These are phyloP conservation scores for Fusarium caatingaense DNA, from an alignment of 2,329 filamentous ascomycete genomes.

Conservation along the genomic window DNA sequence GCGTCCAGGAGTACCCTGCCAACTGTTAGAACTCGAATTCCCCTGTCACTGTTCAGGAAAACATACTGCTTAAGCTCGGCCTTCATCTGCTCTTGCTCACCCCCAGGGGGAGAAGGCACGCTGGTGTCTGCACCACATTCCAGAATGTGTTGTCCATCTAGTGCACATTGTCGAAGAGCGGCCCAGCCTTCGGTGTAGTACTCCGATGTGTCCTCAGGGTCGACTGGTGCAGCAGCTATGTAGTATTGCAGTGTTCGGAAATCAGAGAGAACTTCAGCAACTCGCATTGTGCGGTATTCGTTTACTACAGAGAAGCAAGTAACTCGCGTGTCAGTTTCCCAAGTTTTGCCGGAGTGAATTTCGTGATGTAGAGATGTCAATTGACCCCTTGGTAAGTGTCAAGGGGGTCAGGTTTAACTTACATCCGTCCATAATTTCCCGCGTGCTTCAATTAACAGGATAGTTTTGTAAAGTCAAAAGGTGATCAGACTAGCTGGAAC, in stretches of 20 bases:
- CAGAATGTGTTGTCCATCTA: slow-evolving; percentile 73
- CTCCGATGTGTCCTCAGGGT: slow-evolving; percentile 67
- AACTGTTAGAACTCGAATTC: slow-evolving; percentile 10
- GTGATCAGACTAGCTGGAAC: slow-evolving; percentile 8
- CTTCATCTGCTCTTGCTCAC: slow-evolving; percentile 69
- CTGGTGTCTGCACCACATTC: slow-evolving; percentile 72
- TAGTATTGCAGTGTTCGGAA: slow-evolving; percentile 72
- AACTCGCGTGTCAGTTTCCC: slow-evolving; percentile 36
- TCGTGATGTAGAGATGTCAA: slow-evolving; percentile 8
- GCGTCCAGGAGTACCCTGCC: slow-evolving; percentile 69
- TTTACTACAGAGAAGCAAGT: slow-evolving; percentile 61
- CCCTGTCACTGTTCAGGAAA: background rate
- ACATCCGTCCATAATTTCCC: slow-evolving; percentile 45
- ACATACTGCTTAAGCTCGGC: slow-evolving; percentile 72
- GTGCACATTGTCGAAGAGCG: slow-evolving; percentile 68
- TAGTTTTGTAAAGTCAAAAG: slow-evolving; percentile 7
- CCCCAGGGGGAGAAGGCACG: slow-evolving; percentile 65
- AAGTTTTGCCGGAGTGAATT: background rate
- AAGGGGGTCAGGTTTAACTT: slow-evolving; percentile 31
- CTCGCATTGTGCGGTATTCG: slow-evolving; percentile 67
- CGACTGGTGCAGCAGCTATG: slow-evolving; percentile 67
- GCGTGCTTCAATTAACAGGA: slow-evolving; percentile 7
- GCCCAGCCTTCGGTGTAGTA: slow-evolving; percentile 74
- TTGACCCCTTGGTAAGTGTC: slow-evolving; percentile 12
- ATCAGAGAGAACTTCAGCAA: slow-evolving; percentile 71